Evolutionary conservation across 2,329 filamentous ascomycete species (phyloP).

Genomic region (Neofusicoccum parvum): DNA sequence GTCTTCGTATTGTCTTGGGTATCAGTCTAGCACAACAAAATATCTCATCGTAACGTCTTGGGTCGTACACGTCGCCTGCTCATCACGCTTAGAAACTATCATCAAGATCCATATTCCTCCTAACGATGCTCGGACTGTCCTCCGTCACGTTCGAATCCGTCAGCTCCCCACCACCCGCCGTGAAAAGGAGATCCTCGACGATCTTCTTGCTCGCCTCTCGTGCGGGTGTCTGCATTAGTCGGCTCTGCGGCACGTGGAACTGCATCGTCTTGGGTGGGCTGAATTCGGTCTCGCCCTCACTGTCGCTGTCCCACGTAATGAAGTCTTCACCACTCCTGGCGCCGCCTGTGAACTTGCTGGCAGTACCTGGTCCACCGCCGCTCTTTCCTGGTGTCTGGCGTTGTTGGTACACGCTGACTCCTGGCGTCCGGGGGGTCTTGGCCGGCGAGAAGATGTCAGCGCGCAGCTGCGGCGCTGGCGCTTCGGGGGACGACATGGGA

Average conservation of each 20-base stretch:
- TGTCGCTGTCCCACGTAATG: slow-evolving; percentile 70
- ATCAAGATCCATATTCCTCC: slow-evolving; percentile 47
- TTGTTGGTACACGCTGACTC: slow-evolving; percentile 69
- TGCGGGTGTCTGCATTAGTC: slow-evolving; percentile 78
- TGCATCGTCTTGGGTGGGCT: slow-evolving; percentile 94
- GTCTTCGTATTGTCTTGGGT: too few relatives aligned
- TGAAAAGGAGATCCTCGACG: slow-evolving; percentile 76
- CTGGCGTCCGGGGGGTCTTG: slow-evolving; percentile 67
- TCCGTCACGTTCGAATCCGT: slow-evolving; percentile 52
- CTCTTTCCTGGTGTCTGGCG: not conserved
- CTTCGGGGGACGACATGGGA: slow-evolving; percentile 62
- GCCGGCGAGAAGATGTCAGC: slow-evolving; percentile 55
- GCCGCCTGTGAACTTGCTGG: slow-evolving; percentile 5
- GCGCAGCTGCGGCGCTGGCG: slow-evolving; percentile 78
- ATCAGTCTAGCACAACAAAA: too few relatives aligned
- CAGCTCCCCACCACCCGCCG: slow-evolving; percentile 64
- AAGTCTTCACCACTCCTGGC: not conserved
- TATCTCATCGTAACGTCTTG: too few relatives aligned
- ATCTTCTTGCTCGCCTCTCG: slow-evolving; percentile 80
- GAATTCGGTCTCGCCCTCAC: slow-evolving; percentile 60
- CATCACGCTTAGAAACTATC: slow-evolving; percentile 46
- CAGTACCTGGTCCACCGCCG: not conserved
- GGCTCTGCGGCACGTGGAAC: slow-evolving; percentile 76
- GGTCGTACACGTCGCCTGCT: not conserved
- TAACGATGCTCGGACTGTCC: slow-evolving; percentile 52